Percentiles rank a stretch among this genome's conserved stretches.
Evolutionary conservation across 1,139 yeast genomes (phyloP).

Genomic region (Citeromyces hawaiiensis): DNA sequence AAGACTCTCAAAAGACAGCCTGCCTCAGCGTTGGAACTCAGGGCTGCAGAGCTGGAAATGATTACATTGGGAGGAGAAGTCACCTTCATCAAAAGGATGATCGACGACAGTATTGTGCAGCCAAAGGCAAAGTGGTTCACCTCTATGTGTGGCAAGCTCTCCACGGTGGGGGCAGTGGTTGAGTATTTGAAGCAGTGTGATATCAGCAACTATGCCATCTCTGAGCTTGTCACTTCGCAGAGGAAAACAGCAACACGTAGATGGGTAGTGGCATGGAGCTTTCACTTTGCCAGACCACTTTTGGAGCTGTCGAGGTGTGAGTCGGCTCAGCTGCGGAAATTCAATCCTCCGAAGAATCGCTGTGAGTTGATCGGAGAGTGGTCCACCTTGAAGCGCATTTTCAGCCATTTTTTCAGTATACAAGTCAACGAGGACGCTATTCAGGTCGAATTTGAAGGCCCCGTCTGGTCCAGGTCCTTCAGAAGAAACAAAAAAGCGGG

Average conservation of each 20-base stretch:
- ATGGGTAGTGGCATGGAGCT: conserved; percentile 28
- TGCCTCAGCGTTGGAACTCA: conserved; percentile 10
- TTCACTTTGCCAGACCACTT: conserved; percentile 1
- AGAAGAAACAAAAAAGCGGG: conserved; percentile 7
- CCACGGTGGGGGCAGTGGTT: conserved; percentile 15
- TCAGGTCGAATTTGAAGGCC: conserved; percentile 3
- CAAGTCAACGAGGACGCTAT: neutral
- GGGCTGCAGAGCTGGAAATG: conserved; percentile 19
- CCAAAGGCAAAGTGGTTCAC: conserved; percentile 20
- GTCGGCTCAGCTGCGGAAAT: conserved; percentile 1
- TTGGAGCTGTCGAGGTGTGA: neutral
- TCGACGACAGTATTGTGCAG: conserved; percentile 15
- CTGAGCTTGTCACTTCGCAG: conserved; percentile 16
- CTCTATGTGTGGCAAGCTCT: conserved; percentile 22
- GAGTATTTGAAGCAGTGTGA: conserved; percentile 8
- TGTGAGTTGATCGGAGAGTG: conserved; percentile 1
- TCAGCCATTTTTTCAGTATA: neutral
- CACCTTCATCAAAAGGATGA: conserved; percentile 19
- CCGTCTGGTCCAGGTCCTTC: conserved; percentile 13
- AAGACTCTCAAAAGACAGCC: conserved; percentile 7
- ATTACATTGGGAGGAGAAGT: conserved; percentile 27
- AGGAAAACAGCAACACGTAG: conserved; percentile 15
- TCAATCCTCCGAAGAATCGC: neutral
- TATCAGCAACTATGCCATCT: conserved; percentile 17
- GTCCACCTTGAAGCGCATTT: neutral